Evolutionary conservation across 768 basidiomycete genomes (phyloP), one percentile per base, ranked within the genome.

Genomic region (Russula lepida): DNA sequence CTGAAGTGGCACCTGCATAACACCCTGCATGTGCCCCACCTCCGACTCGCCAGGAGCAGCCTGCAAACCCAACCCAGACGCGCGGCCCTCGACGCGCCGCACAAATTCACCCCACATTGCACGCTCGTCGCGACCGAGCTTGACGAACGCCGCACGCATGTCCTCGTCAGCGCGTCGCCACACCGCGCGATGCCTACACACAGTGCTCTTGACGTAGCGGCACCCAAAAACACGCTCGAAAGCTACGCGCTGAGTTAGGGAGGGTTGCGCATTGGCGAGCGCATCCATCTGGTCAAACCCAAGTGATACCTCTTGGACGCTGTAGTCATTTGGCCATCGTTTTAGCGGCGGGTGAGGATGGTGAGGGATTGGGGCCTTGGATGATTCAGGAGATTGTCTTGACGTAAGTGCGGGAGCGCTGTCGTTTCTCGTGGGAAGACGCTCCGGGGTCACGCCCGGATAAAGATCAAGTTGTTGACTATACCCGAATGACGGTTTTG

Each of bases 321-420:
- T 83, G 69, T 85, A 86, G 72, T 88, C 86, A 67, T 87, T 86
- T 37, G 86, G 86, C 86, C 86, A 88, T 15, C 84, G 81, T 68
- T 86, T 87, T 30, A 85, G 74, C 2, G 84, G 83, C 2, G 84
- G 82, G 64, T 84, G 83, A 0, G 83, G 78, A 65, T 81, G 81
- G 56, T 81, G 79, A 2, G 83, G 27, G 54, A 64, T 56, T 13
- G 67, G 56, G 3, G 69, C 65, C 52, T 64, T 51, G 66, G 70
- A 61, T 55, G 64, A 50, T n/a, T 55, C 56, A 56, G 65, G 63
- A 27, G 56, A 61, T n/a, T 49, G 37, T 44, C 27, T 19, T 59
- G 55, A 59, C 60, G 68, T 48, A 68, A 66, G 66, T 66, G 64
- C 39, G 67, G 68, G 32, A 46, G 51, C 41, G 70, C 58, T 6